Percentiles rank a stretch among this genome's conserved stretches.
These are phyloP conservation scores for Zopfochytrium polystomum DNA, from an alignment of 371 early-diverging fungal species.

Conservation along the genomic window DNA sequence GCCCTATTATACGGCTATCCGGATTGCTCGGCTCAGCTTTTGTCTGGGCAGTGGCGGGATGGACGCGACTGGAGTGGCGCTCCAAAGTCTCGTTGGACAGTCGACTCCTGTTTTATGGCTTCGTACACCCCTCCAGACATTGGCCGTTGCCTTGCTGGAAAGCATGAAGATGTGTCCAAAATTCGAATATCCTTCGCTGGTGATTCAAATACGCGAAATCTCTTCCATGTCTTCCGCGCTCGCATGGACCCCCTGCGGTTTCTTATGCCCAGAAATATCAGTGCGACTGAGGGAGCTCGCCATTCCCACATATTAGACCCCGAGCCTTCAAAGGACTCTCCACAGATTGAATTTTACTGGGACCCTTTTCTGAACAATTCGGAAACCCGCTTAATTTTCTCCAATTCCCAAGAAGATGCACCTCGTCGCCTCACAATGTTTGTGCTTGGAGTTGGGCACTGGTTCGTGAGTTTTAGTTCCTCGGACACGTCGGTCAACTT, in stretches of 20 bases:
- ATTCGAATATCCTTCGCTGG: conserved; percentile 29
- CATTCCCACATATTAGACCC: conserved; percentile 46
- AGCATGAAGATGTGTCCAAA: no score
- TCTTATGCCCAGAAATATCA: no score
- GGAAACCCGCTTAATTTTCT: conserved; percentile 25
- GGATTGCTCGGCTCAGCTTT: no score
- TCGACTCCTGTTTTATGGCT: not conserved
- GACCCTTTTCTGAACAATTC: conserved; percentile 63
- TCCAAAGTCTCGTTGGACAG: no score
- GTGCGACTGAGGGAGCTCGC: conserved; percentile 23
- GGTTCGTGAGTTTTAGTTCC: conserved; percentile 63
- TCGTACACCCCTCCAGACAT: not conserved
- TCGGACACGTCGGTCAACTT: not conserved
- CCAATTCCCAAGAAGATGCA: conserved; percentile 11
- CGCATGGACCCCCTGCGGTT: conserved; percentile 37
- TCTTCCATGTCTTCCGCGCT: conserved; percentile 54
- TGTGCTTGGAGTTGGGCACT: conserved; percentile 47
- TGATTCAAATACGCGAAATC: conserved; percentile 64
- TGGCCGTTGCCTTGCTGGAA: not conserved
- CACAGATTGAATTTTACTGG: conserved; percentile 61
- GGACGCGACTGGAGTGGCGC: no score
- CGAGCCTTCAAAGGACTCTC: conserved; percentile 26
- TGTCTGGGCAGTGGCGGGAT: no score
- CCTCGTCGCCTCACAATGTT: conserved; percentile 50
- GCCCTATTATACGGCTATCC: no score